A percentile compares a stretch with the other conserved stretches of the same genome.
phyloP scores from a whole-genome alignment of 352 stramenopile species.

The Phytophthora macrochlamydospora region DNA sequence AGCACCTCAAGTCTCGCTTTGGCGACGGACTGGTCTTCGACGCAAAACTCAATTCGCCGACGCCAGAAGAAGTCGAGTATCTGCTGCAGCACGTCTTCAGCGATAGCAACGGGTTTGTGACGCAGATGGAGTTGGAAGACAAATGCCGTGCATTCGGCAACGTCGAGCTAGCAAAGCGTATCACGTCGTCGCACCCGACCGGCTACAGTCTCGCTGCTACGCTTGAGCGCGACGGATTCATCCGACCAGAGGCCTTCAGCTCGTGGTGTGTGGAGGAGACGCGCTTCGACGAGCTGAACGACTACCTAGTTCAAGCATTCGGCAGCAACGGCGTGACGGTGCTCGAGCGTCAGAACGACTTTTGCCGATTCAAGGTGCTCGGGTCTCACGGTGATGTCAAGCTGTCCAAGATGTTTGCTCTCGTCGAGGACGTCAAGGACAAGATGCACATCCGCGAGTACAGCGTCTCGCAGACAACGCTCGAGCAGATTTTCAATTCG shows the following conservation, averaged over 20 bases:
- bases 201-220: constrained; percentile 52
- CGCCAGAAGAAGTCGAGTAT: constrained; percentile 29
- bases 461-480: constrained; percentile 82
- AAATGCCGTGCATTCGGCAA: constrained; percentile 45
- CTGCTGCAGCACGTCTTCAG: constrained; percentile 11
- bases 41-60: constrained; percentile 35
- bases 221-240: constrained; percentile 41
- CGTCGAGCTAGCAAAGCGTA: constrained; percentile 30
- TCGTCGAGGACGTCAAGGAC: constrained; percentile 59
- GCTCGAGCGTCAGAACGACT: constrained; percentile 44
- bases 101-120: constrained; percentile 33
- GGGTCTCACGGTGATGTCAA: constrained; percentile 34
- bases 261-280: constrained; percentile 65
- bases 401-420: constrained; percentile 64
- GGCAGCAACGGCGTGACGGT: constrained; percentile 7
- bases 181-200: constrained; percentile 55
- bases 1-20: constrained; percentile 92
- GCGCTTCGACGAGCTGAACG: constrained; percentile 38
- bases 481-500: constrained; percentile 92
- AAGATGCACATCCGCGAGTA: constrained; percentile 76
- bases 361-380: constrained; percentile 53
- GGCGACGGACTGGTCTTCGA: constrained; percentile 87
- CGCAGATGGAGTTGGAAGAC: constrained; percentile 22
- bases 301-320: constrained; percentile 35
- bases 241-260: constrained; percentile 38